These are phyloP conservation scores for Calendula officinalis DNA, from an alignment of 129 eudicot genomes.

Conservation along the genomic window DNA sequence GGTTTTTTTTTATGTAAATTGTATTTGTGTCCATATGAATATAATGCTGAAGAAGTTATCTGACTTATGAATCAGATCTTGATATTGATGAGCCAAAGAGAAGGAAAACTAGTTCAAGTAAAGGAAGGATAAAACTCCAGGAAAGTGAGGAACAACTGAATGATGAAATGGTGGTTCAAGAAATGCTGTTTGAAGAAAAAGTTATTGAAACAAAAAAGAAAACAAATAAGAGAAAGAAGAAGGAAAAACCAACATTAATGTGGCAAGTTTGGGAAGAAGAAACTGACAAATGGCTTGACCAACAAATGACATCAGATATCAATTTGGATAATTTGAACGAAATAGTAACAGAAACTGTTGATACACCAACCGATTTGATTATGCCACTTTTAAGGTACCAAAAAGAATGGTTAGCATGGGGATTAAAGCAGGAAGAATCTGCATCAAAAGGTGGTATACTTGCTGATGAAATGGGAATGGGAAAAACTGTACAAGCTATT, in stretches of 20 bases:
- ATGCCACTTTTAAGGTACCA: constrained; percentile 88
- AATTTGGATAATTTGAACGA: constrained; percentile 57
- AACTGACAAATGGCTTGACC: constrained; percentile 60
- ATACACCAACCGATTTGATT: constrained; percentile 57
- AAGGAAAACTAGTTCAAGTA: constrained; percentile 20
- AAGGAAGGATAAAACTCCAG: constrained; percentile 1
- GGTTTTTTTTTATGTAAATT: neutral
- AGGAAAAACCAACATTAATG: constrained; percentile 38
- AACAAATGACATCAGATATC: constrained; percentile 37
- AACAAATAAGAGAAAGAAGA: constrained; percentile 35
- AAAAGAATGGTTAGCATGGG: constrained; percentile 97
- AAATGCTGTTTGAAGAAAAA: neutral
- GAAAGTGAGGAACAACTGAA: constrained; percentile 11
- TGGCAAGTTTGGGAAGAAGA: constrained; percentile 91
- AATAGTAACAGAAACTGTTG: constrained; percentile 54
- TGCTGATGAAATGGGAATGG: constrained; percentile 99
- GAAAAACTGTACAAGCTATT: constrained; percentile 92
- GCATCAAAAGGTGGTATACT: constrained; percentile 77
- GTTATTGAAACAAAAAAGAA: constrained; percentile 7
- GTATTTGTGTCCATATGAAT: constrained; percentile 11
- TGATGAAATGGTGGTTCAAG: constrained; percentile 17
- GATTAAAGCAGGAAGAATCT: constrained; percentile 85
- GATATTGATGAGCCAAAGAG: constrained; percentile 27
- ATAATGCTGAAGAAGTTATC: constrained; percentile 12
- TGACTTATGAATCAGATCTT: constrained; percentile 15